These are phyloP conservation scores for Candida sp. DNA, from an alignment of 1,139 yeast genomes.

Conservation along the genomic window DNA sequence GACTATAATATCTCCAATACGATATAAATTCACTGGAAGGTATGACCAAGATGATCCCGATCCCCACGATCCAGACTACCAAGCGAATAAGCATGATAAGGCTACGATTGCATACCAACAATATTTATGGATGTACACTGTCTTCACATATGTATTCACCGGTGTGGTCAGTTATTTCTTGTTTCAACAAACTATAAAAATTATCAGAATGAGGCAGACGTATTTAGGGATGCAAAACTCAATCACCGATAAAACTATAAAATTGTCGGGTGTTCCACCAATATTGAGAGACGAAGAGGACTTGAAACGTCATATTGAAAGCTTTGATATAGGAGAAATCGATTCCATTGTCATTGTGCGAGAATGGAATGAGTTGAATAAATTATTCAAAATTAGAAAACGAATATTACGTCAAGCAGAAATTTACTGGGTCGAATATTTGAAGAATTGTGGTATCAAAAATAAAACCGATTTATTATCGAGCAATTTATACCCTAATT, in stretches of 20 bases:
- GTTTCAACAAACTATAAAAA: conserved; percentile 33
- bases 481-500: conserved; percentile 22
- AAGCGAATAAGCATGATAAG: neutral
- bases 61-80: conserved; percentile 25
- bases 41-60: conserved; percentile 52
- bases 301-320: conserved; percentile 70
- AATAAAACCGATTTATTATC: conserved; percentile 27
- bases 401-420: conserved; percentile 57
- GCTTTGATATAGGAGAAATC: conserved; percentile 76
- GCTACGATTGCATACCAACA: conserved; percentile 13
- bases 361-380: conserved; percentile 77
- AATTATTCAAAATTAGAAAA: conserved; percentile 58
- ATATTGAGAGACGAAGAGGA: conserved; percentile 67
- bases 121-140: conserved; percentile 38
- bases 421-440: conserved; percentile 72
- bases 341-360: conserved; percentile 73
- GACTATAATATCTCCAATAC: conserved; percentile 66
- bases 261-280: conserved; percentile 59
- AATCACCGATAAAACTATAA: conserved; percentile 45
- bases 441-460: conserved; percentile 37
- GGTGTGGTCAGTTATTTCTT: conserved; percentile 30
- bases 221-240: conserved; percentile 43
- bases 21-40: conserved; percentile 68
- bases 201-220: conserved; percentile 37
- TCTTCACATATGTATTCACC: conserved; percentile 41